Evolutionary conservation across 768 basidiomycete species (phyloP).

Genomic region (Pilatotrama ljubarskyi): DNA sequence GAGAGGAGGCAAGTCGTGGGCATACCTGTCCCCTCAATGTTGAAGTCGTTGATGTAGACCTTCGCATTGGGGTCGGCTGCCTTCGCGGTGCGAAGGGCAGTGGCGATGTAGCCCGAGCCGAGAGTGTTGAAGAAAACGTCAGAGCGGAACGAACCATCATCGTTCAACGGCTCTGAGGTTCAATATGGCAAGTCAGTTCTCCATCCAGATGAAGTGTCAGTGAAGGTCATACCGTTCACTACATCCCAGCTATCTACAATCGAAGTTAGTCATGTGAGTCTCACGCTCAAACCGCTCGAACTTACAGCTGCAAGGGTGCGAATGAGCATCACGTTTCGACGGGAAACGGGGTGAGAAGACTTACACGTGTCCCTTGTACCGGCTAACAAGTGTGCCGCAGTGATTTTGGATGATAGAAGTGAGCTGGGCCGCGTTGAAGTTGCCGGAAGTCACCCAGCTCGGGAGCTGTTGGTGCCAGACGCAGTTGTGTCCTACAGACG

Average conservation of each 20-base stretch:
- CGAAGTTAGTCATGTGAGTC: background rate
- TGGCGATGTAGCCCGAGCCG: slow-evolving; percentile 48
- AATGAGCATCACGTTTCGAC: background rate
- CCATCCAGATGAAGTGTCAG: background rate
- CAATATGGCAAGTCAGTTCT: background rate
- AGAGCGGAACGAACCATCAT: slow-evolving; percentile 55
- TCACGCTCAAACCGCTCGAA: background rate
- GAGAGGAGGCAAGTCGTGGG: background rate
- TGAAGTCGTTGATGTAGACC: slow-evolving; percentile 51
- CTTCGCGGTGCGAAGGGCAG: slow-evolving; percentile 51
- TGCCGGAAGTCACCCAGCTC: slow-evolving; percentile 46
- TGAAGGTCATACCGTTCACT: slow-evolving; percentile 39
- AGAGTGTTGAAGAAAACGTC: slow-evolving; percentile 57
- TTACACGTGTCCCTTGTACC: slow-evolving; percentile 54
- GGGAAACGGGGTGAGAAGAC: slow-evolving; percentile 4
- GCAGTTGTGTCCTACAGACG: slow-evolving; percentile 35
- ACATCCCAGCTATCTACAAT: slow-evolving; percentile 51
- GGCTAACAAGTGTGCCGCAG: slow-evolving; percentile 49
- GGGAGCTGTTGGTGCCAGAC: slow-evolving; percentile 55
- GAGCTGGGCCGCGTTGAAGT: slow-evolving; percentile 43
- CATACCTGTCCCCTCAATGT: slow-evolving; percentile 40
- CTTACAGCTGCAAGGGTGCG: slow-evolving; percentile 5
- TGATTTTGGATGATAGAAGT: slow-evolving; percentile 50
- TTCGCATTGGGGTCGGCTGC: slow-evolving; percentile 56
- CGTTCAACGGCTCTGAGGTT: slow-evolving; percentile 49